These are phyloP conservation scores for Hanseniaspora clermontiae DNA, from an alignment of 805 yeast species.

Conservation along the genomic window DNA sequence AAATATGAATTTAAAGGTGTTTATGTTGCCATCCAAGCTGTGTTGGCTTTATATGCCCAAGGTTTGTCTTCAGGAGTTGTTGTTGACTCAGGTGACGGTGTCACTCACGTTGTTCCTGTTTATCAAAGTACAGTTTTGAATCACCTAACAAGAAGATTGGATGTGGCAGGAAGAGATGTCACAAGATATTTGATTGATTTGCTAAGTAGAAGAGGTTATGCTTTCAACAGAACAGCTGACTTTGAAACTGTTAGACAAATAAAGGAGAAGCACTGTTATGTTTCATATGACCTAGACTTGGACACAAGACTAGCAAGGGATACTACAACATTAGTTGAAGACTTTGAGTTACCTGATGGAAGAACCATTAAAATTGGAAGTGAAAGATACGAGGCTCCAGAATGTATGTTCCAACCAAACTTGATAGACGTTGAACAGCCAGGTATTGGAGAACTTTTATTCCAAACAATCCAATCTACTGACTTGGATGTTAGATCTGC, in stretches of 20 bases:
- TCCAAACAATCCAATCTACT: slow-evolving; percentile 86
- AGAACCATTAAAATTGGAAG: slow-evolving; percentile 86
- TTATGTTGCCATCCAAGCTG: slow-evolving; percentile 94
- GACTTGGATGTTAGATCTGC: slow-evolving; percentile 88
- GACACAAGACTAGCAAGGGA: slow-evolving; percentile 81
- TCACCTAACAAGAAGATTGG: slow-evolving; percentile 81
- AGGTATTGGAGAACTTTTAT: slow-evolving; percentile 86
- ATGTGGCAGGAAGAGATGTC: slow-evolving; percentile 96
- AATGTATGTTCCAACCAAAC: slow-evolving; percentile 89
- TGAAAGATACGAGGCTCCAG: slow-evolving; percentile 94
- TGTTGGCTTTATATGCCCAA: slow-evolving; percentile 93
- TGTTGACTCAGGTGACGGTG: slow-evolving; percentile 92
- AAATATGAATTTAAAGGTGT: slow-evolving; percentile 86
- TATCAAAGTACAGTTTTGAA: slow-evolving; percentile 94
- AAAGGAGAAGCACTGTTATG: slow-evolving; percentile 91
- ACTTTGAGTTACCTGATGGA: slow-evolving; percentile 92
- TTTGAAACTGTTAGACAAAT: slow-evolving; percentile 97
- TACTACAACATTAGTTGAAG: slow-evolving; percentile 88
- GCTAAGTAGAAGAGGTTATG: slow-evolving; percentile 88
- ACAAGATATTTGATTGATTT: slow-evolving; percentile 89
- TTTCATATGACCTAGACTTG: slow-evolving; percentile 82
- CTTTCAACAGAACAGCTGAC: slow-evolving; percentile 96
- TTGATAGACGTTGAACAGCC: slow-evolving; percentile 93
- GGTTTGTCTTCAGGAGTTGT: slow-evolving; percentile 95
- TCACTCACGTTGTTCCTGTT: slow-evolving; percentile 95